Evolutionary conservation across 2,329 filamentous ascomycete genomes (phyloP), one percentile per base, ranked within the genome.

Genomic region (Cladophialophora immunda): DNA sequence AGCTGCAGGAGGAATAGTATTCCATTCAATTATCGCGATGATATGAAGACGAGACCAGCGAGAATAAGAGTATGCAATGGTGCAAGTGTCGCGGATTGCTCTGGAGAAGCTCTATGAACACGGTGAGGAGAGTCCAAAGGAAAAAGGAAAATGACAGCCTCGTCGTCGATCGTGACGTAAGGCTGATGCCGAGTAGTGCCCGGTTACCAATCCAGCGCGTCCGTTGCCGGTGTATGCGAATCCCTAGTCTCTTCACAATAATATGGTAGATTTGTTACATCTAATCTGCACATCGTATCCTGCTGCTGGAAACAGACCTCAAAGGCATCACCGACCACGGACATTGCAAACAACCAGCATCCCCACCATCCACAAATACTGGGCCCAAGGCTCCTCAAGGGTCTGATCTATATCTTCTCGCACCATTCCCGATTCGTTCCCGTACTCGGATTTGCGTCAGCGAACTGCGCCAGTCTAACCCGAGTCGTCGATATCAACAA

Each of bases 381-480:
- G n/a, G n/a, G n/a, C n/a, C n/a, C n/a, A n/a, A n/a, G n/a, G n/a
- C n/a, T n/a, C n/a, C n/a, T n/a, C n/a, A n/a, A 11, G 32, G 9
- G 32, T 34, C 13, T 34, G 9, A 50, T 50, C 19, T 27, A 3
- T 8, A 27, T 50, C 11, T 22, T 13, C 19, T 13, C 27, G 45
- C 3, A 27, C 45, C 11, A 50, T 50, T 25, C 45, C 45, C 45
- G 15, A 50, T 50, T 6, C 19, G 17, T 50, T 9, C 19, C 45
- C 45, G 45, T 50, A 50, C 45, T 50, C 45, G 45, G 45, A 25
- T 50, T 50, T 27, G 19, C 27, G 45, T 50, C 45, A 50, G 45
- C 45, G 45, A 25, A 6, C 11, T 25, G 22, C 45, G 27, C 13
- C 45, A 50, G 45, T 25, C 19, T 50, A 50, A 22, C 19, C 19